phyloP scores from a whole-genome alignment of 192 early-diverging fungal species.

The Phlyctochytrium planicorne region DNA sequence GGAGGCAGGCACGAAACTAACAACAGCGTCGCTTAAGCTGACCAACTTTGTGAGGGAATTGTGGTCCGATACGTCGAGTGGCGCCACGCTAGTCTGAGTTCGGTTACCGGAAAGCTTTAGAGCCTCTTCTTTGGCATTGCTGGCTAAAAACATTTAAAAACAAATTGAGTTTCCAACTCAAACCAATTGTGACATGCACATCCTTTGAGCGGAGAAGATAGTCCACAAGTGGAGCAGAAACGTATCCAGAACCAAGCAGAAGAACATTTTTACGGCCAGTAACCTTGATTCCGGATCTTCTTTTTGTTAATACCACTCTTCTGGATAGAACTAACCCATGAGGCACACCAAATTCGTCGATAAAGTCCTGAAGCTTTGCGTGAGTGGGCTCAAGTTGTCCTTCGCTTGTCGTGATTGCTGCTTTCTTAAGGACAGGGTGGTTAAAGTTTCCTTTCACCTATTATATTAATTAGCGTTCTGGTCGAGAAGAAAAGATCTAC shows the following conservation, averaged over 20 bases:
- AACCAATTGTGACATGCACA: conserved; percentile 88
- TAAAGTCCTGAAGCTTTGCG: conserved; percentile 43
- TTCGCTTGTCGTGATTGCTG: conserved; percentile 70
- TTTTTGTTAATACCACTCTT: no score
- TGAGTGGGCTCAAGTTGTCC: conserved; percentile 65
- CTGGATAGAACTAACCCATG: not conserved
- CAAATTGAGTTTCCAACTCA: not conserved
- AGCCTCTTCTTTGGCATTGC: not conserved
- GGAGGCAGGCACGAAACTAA: conserved; percentile 69
- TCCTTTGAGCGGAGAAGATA: conserved; percentile 88
- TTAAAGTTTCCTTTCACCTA: conserved; percentile 54
- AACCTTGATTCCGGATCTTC: conserved; percentile 10
- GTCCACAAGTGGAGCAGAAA: conserved; percentile 91
- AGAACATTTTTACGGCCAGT: conserved; percentile 68
- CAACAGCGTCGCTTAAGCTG: conserved; percentile 56
- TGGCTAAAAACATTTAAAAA: not conserved
- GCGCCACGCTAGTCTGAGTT: conserved; percentile 35
- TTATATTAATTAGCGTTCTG: conserved; percentile 21
- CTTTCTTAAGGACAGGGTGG: conserved; percentile 70
- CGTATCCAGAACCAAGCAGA: conserved; percentile 95
- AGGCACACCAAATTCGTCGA: conserved; percentile 33
- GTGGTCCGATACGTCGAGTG: conserved; percentile 54
- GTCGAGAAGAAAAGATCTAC: conserved; percentile 42
- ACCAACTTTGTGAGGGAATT: conserved; percentile 47
- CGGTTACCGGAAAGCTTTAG: conserved; percentile 25